Base-by-base conservation (phyloP, 2,329 filamentous ascomycete genomes). In the Delphinella strobiligena region DNA sequence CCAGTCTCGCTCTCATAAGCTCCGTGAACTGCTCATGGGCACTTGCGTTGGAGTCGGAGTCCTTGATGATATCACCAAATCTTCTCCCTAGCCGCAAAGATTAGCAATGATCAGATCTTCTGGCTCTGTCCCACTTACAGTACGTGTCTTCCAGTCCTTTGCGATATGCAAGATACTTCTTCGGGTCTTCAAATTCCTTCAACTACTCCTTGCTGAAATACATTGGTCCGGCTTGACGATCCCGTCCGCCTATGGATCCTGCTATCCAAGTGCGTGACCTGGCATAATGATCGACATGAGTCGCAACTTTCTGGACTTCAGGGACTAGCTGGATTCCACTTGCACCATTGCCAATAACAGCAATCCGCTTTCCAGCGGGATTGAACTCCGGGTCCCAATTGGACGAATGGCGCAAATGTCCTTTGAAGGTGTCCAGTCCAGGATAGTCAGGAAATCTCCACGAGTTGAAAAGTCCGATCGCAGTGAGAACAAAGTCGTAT, bases 181-280 rank as follows among this genome's bases (percentile, higher is more conserved):
- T 61, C 0, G 78, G 74, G 45, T 84, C 66, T 34, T 71, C 61
- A 52, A 81, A 81, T 0, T 67, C 64, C 14, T 74, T 63, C 3
- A 66, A 62, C 39, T 75, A 66, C 15, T 78, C 72, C 2, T 69
- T 49, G 0, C 64, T 56, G 48, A 73, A 75, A 1, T 65, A 64
- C 35, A 78, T 75, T 0, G 76, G 67, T 31, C 12, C 71, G 1
- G 73, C 61, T 19, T 68, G 70, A 24, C 74, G 68, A 34, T 62
- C 54, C 29, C 48, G 31, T 49, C 71, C 60, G 43, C 71, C 60
- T 56, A 76, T 80, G 0, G 74, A 73, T 2, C 72, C 67, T 0
- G 78, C 74, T 19, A 83, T 74, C 80, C 80, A 84, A 0, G 78
- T 82, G 19, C 64, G 70, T 48, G 71, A 78, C 8, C 78, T 64